phyloP scores from a whole-genome alignment of 169 alveolate genomes.

The Pseudocohnilembus persalinus region DNA sequence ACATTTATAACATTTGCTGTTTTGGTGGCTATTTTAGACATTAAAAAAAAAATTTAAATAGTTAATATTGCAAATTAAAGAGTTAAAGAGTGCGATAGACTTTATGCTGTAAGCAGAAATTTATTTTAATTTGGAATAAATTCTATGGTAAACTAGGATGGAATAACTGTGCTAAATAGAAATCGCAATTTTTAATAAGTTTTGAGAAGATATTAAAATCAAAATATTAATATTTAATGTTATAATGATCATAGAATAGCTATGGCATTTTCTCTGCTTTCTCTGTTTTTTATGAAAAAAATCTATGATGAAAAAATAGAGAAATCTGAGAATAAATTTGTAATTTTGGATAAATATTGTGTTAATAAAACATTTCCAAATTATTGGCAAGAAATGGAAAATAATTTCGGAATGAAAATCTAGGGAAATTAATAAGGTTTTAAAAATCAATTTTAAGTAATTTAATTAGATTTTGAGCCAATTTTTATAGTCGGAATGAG shows the following conservation, averaged over 20 bases:
- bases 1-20: constrained; percentile 37
- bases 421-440: background rate
- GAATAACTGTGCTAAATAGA: constrained; percentile 26
- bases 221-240: constrained; percentile 18
- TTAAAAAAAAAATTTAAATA: constrained; percentile 9
- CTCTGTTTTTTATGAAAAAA: constrained; percentile 5
- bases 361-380: constrained; percentile 54
- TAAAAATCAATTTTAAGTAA: background rate
- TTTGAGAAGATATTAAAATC: background rate
- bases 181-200: background rate
- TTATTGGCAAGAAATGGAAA: constrained; percentile 29
- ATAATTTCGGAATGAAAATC: constrained; percentile 3
- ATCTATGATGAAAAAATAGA: background rate
- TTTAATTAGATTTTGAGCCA: background rate
- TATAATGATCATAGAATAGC: constrained; percentile 53
- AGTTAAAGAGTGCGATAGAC: constrained; percentile 52
- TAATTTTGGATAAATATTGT: constrained; percentile 40
- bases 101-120: constrained; percentile 27
- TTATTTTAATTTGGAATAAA: constrained; percentile 14
- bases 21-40: constrained; percentile 25
- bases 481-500: constrained; percentile 46
- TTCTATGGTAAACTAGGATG: constrained; percentile 26
- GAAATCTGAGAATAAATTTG: background rate
- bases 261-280: constrained; percentile 49
- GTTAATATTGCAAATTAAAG: constrained; percentile 45